Percentiles rank a stretch among this genome's conserved stretches.
Conservation (phyloP, 1,284 basidiomycete genomes). For the Boletus smithii region DNA sequence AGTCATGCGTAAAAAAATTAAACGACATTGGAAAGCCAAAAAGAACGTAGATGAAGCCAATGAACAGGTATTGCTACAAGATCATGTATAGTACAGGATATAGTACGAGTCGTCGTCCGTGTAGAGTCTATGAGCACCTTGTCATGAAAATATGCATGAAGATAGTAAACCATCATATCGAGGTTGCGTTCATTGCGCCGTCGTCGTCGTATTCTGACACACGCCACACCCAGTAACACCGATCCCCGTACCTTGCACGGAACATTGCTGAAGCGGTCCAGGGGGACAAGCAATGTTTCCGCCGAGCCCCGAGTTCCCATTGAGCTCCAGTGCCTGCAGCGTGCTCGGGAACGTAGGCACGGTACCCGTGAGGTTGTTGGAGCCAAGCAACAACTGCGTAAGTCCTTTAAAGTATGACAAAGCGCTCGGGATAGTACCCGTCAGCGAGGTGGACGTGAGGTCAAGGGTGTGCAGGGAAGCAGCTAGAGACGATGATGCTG, state of each 20-base stretch:
- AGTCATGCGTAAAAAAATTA: no score
- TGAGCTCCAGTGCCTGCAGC: slow-evolving; percentile 32
- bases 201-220: slow-evolving; percentile 20
- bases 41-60: not conserved
- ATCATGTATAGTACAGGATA: slow-evolving; percentile 5
- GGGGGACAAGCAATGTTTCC: slow-evolving; percentile 25
- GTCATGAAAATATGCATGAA: not conserved
- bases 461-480: slow-evolving; percentile 39
- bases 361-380: slow-evolving; percentile 34
- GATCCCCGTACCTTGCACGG: slow-evolving; percentile 24
- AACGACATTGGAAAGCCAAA: not conserved
- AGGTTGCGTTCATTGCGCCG: slow-evolving; percentile 1
- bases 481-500: slow-evolving; percentile 35
- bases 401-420: slow-evolving; percentile 29
- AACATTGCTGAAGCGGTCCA: slow-evolving; percentile 18
- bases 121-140: slow-evolving; percentile 6
- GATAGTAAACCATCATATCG: not conserved
- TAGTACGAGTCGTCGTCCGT: slow-evolving; percentile 1
- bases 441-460: slow-evolving; percentile 35
- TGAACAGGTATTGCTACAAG: slow-evolving; percentile 18
- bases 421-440: slow-evolving; percentile 29
- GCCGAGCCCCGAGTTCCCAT: slow-evolving; percentile 30
- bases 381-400: slow-evolving; percentile 33
- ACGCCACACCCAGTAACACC: slow-evolving; percentile 22
- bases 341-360: slow-evolving; percentile 32